phyloP scores from a whole-genome alignment of 805 yeast species.

The Hyphopichia homilentoma region DNA sequence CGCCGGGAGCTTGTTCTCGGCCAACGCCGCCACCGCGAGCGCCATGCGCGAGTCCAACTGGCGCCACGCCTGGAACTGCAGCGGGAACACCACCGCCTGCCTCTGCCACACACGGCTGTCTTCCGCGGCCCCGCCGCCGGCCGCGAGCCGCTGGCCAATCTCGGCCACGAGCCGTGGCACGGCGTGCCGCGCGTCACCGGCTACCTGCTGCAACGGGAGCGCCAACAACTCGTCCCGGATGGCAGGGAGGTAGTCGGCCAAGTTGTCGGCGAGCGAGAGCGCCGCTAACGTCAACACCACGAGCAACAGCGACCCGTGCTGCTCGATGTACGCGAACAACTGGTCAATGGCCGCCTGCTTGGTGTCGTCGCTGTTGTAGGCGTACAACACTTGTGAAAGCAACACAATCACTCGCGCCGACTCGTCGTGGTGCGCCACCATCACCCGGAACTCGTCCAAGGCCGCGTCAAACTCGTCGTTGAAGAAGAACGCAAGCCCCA shows the following conservation, averaged over 20 bases:
- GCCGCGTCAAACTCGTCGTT: conserved; percentile 59
- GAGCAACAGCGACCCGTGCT: conserved; percentile 60
- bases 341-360: conserved; percentile 84
- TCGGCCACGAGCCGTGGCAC: conserved; percentile 59
- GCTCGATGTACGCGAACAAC: conserved; percentile 60
- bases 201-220: conserved; percentile 43
- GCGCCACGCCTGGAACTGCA: conserved; percentile 65
- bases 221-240: conserved; percentile 61
- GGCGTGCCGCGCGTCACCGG: conserved; percentile 47
- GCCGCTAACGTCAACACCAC: conserved; percentile 78
- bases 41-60: conserved; percentile 56
- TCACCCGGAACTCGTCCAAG: conserved; percentile 58
- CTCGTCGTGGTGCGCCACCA: conserved; percentile 51
- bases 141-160: conserved; percentile 45
- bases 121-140: conserved; percentile 11
- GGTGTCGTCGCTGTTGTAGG: conserved; percentile 70
- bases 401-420: conserved; percentile 67
- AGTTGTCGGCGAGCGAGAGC: conserved; percentile 61
- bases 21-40: conserved; percentile 51
- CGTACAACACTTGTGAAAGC: conserved; percentile 75
- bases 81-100: conserved; percentile 72
- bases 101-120: conserved; percentile 53
- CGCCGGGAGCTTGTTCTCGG: conserved; percentile 49
- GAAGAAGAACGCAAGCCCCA: conserved; percentile 74
- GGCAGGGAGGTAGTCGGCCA: conserved; percentile 58